Evolutionary conservation across 2,329 filamentous ascomycete species (phyloP).

Genomic region (Periconia macrospinosa): DNA sequence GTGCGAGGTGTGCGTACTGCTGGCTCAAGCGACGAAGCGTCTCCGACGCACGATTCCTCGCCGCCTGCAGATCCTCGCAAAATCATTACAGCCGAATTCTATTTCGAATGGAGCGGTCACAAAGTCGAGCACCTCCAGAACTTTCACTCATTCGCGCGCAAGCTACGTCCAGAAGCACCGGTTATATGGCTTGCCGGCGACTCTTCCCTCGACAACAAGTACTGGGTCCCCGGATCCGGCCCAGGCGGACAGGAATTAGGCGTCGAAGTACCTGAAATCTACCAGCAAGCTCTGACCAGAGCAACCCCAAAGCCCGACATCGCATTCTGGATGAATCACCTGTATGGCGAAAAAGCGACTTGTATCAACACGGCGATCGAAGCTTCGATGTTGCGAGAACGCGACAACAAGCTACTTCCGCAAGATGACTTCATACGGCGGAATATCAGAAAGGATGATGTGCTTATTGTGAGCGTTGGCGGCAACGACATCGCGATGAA

Average conservation of each 20-base stretch:
- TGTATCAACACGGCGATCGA: slow-evolving; percentile 41
- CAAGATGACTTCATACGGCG: slow-evolving; percentile 42
- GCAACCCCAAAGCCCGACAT: slow-evolving; percentile 37
- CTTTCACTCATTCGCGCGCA: slow-evolving; percentile 25
- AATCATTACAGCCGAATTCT: slow-evolving; percentile 33
- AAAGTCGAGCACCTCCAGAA: slow-evolving; percentile 29
- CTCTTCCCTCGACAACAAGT: slow-evolving; percentile 45
- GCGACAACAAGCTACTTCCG: slow-evolving; percentile 25
- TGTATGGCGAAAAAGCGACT: slow-evolving; percentile 33
- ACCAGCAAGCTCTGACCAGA: slow-evolving; percentile 23
- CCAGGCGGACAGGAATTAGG: slow-evolving; percentile 14
- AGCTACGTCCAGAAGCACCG: slow-evolving; percentile 27
- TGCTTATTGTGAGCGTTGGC: slow-evolving; percentile 41
- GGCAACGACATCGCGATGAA: slow-evolving; percentile 40
- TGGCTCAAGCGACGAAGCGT: background rate
- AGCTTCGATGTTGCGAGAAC: slow-evolving; percentile 37
- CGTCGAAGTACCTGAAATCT: slow-evolving; percentile 29
- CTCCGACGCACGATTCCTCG: background rate
- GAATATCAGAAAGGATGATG: slow-evolving; percentile 31
- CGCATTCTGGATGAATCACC: slow-evolving; percentile 41
- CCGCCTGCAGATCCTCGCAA: slow-evolving; percentile 5
- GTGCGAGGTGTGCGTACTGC: too few relatives aligned
- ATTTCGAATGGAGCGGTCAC: slow-evolving; percentile 40
- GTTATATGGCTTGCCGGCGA: slow-evolving; percentile 43
- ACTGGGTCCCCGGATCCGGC: slow-evolving; percentile 29